Evolutionary conservation across 2,329 filamentous ascomycete genomes (phyloP).

Genomic region (Raffaelea arxii): DNA sequence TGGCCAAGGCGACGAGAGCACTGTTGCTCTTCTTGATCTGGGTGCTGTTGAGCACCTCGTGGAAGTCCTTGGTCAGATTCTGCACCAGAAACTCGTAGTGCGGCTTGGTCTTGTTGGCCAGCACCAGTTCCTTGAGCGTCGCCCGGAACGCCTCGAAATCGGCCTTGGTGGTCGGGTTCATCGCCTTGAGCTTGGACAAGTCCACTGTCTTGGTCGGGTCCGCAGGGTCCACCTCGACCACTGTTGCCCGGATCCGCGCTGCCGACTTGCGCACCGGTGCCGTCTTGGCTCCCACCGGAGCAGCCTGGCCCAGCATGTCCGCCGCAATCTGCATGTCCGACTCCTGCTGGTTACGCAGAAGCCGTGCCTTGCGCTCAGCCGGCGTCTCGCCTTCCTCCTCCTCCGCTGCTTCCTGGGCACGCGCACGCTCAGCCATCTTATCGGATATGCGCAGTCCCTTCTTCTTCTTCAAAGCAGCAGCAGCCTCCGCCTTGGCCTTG

Average conservation of each 20-base stretch:
- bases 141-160: constrained; percentile 76
- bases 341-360: constrained; percentile 74
- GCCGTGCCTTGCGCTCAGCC: constrained; percentile 60
- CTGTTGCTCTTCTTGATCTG: constrained; percentile 96
- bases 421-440: constrained; percentile 52
- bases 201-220: constrained; percentile 76
- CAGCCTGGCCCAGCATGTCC: constrained; percentile 80
- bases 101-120: constrained; percentile 69
- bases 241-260: constrained; percentile 42
- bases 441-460: constrained; percentile 81
- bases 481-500: constrained; percentile 77
- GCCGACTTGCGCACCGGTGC: constrained; percentile 60
- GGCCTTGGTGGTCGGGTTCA: constrained; percentile 79
- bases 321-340: constrained; percentile 81
- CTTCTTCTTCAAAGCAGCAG: constrained; percentile 85
- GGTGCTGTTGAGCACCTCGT: constrained; percentile 78
- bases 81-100: constrained; percentile 86
- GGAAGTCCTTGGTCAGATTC: constrained; percentile 80
- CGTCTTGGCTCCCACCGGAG: constrained; percentile 65
- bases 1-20: constrained; percentile 76
- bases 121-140: constrained; percentile 69
- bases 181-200: constrained; percentile 68
- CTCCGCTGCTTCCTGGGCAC: constrained; percentile 39
- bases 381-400: constrained; percentile 61
- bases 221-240: constrained; percentile 58